Percentiles rank a stretch among this genome's conserved stretches.
Evolutionary conservation across 176 grass and related monocot species (phyloP).

Genomic region (Aegilops umbellulata): DNA sequence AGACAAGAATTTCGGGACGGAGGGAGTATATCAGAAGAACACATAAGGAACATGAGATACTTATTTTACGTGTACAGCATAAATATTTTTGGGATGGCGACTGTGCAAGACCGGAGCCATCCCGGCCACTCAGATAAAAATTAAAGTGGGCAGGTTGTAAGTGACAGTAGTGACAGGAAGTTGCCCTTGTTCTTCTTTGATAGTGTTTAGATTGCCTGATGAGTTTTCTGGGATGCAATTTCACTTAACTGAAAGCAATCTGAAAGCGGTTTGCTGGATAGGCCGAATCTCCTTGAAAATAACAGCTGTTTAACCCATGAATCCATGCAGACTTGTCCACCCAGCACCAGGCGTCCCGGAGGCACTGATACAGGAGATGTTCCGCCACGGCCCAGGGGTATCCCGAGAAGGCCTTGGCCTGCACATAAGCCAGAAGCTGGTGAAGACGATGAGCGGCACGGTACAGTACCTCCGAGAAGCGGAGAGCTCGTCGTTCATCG

Average conservation of each 20-base stretch:
- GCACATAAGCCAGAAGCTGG: slow-evolving; percentile 80
- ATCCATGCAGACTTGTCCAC: slow-evolving; percentile 71
- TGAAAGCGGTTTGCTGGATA: neutral
- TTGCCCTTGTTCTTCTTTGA: neutral
- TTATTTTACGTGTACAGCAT: neutral
- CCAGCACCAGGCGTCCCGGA: slow-evolving; percentile 81
- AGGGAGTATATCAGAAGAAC: neutral
- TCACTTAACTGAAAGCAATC: neutral
- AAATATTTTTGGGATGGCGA: neutral
- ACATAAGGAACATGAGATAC: neutral
- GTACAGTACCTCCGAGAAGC: slow-evolving; percentile 89
- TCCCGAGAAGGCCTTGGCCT: slow-evolving; percentile 84
- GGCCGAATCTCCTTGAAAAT: neutral
- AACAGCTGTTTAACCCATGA: neutral
- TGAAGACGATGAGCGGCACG: slow-evolving; percentile 86
- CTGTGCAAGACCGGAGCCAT: neutral
- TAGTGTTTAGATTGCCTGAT: neutral
- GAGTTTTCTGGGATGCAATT: neutral
- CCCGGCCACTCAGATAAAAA: neutral
- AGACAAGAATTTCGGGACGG: too few relatives aligned
- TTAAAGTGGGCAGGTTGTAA: neutral
- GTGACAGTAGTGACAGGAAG: neutral
- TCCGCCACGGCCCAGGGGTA: slow-evolving; percentile 54
- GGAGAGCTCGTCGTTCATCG: slow-evolving; percentile 68
- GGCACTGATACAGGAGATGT: slow-evolving; percentile 88